Evolutionary conservation across 75 land plant species (phyloP).

Genomic region (Larix kaempferi): DNA sequence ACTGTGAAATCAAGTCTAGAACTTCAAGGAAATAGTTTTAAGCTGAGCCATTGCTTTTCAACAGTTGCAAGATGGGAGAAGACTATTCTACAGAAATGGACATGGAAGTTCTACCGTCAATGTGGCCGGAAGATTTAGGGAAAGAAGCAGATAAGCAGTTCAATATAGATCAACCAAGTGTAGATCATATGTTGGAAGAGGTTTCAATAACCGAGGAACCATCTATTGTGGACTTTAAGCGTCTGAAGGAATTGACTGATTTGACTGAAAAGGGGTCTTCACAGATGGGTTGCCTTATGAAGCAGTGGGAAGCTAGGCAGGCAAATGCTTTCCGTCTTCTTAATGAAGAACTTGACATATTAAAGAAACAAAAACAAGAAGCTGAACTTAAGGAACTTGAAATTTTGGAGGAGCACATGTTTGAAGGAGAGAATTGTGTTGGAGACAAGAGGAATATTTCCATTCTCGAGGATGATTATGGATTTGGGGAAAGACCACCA

Average conservation of each 20-base stretch:
- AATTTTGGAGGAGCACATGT: constrained; percentile 59
- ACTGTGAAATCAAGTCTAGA: too few species aligned
- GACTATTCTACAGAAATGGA: constrained; percentile 48
- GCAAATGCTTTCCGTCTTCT: constrained; percentile 76
- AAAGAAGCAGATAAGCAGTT: constrained; percentile 37
- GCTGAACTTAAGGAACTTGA: constrained; percentile 63
- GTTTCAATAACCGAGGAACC: constrained; percentile 41
- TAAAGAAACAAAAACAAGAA: constrained; percentile 59
- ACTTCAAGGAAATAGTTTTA: too few species aligned
- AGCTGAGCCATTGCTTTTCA: too few species aligned
- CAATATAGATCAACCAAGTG: constrained; percentile 42
- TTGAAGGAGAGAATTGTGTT: constrained; percentile 41
- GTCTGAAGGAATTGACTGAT: constrained; percentile 53
- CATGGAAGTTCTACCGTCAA: constrained; percentile 44
- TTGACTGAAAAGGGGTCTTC: constrained; percentile 64
- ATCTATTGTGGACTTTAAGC: constrained; percentile 57
- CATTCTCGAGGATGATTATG: constrained; percentile 42
- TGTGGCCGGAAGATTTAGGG: constrained; percentile 74
- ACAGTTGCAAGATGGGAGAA: constrained; percentile 33
- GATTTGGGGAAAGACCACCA: constrained; percentile 32
- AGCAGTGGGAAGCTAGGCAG: constrained; percentile 65
- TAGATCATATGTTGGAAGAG: constrained; percentile 45
- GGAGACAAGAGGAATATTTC: constrained; percentile 48
- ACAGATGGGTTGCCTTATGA: constrained; percentile 61
- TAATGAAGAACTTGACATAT: constrained; percentile 56